Base-by-base conservation (phyloP, 2,329 filamentous ascomycete species). In the Trichoderma guizhouense region DNA sequence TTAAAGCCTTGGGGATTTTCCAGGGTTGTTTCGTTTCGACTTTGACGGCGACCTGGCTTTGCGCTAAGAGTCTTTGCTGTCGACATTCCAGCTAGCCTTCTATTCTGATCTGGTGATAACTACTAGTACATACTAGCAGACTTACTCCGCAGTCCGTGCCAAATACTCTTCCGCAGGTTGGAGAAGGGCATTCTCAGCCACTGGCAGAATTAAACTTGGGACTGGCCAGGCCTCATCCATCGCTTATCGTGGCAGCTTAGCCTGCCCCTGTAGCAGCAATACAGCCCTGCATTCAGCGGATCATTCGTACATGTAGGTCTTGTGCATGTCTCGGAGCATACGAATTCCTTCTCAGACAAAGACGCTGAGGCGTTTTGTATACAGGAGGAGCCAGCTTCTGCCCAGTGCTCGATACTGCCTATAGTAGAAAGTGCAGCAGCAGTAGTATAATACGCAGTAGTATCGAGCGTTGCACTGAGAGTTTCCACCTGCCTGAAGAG, bases 221-320 rank as follows among this genome's bases (percentile, higher is more conserved):
- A 18, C 28, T 36, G n/a, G 66, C 21, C 8, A 57, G 15, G 60
- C 60, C 3, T 55, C 58, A 62, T 62, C 57, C 64, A 63, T 72
- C 70, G 70, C 70, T 51, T 47, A 72, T 72, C 70, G 43, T 28
- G 47, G 24, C 62, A 34, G 57, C 53, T 62, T 32, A 34, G n/a
- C 30, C 66, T 57, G n/a, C 30, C 66, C 66, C 15, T 69, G 64
- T 57, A 67, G 55, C 15, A 39, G 9, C 21, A 26, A 28, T 18
- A 30, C 15, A 55, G 53, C 65, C 53, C 24, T 65, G 30, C 62
- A 65, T 32, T 53, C 30, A 34, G 57, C 28, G 57, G 51, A 61
- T 15, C 55, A 43, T 43, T 61, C 12, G 53, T 18, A 61, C 21
- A n/a, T 26, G 32, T 21, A 43, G 24, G 32, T n/a, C 18, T 15